Evolutionary conservation across 2,329 filamentous ascomycete species (phyloP).

Genomic region (Thelonectria discophora): DNA sequence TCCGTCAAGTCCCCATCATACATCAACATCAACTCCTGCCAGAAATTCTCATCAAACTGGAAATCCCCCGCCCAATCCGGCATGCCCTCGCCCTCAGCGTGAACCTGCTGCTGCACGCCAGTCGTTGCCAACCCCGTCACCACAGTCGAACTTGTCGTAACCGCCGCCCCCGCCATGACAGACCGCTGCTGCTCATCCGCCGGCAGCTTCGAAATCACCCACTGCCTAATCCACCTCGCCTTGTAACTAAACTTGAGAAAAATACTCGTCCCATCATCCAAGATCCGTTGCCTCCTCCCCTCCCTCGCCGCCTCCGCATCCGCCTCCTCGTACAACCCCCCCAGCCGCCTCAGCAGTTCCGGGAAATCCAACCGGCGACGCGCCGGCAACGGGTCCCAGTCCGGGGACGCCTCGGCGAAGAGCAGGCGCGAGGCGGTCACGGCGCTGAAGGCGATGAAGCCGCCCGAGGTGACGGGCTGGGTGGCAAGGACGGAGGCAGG

Average conservation of each 20-base stretch:
- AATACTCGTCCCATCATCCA: slow-evolving; percentile 45
- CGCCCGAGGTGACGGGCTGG: slow-evolving; percentile 44
- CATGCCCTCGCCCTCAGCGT: background rate
- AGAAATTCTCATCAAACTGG: slow-evolving; percentile 44
- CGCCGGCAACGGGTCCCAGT: slow-evolving; percentile 49
- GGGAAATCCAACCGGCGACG: slow-evolving; percentile 48
- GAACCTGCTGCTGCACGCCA: background rate
- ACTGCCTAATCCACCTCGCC: slow-evolving; percentile 52
- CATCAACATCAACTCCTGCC: slow-evolving; percentile 41
- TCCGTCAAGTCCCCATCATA: slow-evolving; percentile 28
- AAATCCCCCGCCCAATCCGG: slow-evolving; percentile 37
- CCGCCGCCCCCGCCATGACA: slow-evolving; percentile 7
- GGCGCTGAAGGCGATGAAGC: slow-evolving; percentile 47
- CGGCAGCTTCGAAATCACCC: slow-evolving; percentile 45
- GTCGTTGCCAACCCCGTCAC: background rate
- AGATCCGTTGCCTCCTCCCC: slow-evolving; percentile 38
- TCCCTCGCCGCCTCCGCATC: slow-evolving; percentile 39
- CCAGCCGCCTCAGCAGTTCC: slow-evolving; percentile 38
- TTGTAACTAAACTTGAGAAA: slow-evolving; percentile 48
- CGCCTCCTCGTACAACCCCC: slow-evolving; percentile 45
- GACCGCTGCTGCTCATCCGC: slow-evolving; percentile 32
- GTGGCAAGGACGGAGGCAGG: slow-evolving; percentile 39
- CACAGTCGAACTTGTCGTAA: background rate
- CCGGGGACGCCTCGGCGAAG: slow-evolving; percentile 45
- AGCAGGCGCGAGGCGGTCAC: slow-evolving; percentile 49